Percentiles rank a stretch among this genome's conserved stretches.
These are phyloP conservation scores for Candida alai DNA, from an alignment of 805 yeast species.

Conservation along the genomic window DNA sequence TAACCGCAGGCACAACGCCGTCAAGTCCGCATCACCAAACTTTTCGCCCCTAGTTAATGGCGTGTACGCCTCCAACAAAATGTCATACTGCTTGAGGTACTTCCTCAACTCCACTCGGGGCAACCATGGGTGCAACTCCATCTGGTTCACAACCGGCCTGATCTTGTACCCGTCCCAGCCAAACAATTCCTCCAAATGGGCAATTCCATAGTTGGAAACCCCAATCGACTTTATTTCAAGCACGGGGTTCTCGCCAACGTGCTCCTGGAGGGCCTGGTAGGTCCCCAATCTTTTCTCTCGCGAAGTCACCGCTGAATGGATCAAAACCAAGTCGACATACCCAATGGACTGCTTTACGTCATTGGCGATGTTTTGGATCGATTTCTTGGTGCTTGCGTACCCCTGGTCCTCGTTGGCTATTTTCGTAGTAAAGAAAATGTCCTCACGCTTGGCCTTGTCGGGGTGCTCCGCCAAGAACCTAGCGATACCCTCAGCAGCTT, in stretches of 20 bases:
- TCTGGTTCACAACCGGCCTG: constrained; percentile 68
- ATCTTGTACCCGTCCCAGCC: constrained; percentile 47
- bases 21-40: constrained; percentile 51
- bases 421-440: constrained; percentile 38
- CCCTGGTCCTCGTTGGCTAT: constrained; percentile 29
- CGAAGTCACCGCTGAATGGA: constrained; percentile 50
- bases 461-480: constrained; percentile 48
- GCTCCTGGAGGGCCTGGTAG: constrained; percentile 73
- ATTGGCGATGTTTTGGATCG: constrained; percentile 26
- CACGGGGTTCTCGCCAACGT: constrained; percentile 42
- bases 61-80: constrained; percentile 71
- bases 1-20: constrained; percentile 45
- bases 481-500: constrained; percentile 56
- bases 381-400: constrained; percentile 30
- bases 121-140: constrained; percentile 57
- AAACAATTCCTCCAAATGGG: constrained; percentile 58
- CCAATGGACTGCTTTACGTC: constrained; percentile 29
- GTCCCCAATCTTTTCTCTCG: constrained; percentile 51
- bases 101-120: constrained; percentile 51
- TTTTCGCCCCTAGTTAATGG: constrained; percentile 69
- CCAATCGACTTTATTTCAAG: constrained; percentile 67
- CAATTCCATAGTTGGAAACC: constrained; percentile 67
- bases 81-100: constrained; percentile 52
- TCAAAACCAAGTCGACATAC: constrained; percentile 38
- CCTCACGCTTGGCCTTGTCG: constrained; percentile 21